Evolutionary conservation across 2,329 filamentous ascomycete genomes (phyloP).

Genomic region (Cladosporium sp.): DNA sequence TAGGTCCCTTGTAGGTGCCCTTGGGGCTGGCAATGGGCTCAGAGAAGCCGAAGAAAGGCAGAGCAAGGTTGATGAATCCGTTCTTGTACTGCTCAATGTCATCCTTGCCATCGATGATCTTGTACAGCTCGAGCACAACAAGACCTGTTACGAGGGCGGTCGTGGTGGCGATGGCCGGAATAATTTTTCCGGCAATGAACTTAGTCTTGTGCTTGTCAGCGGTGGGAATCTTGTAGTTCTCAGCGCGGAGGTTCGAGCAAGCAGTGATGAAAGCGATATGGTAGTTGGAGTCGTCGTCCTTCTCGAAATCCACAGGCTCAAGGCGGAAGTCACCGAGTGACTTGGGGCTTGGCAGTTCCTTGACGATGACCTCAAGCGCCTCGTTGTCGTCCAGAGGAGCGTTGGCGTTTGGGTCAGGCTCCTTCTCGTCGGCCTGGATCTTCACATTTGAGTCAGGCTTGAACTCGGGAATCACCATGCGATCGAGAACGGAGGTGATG

Average conservation of each 20-base stretch:
- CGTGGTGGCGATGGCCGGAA: slow-evolving; percentile 95
- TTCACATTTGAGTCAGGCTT: slow-evolving; percentile 86
- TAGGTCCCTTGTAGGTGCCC: slow-evolving; percentile 79
- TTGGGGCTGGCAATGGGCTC: slow-evolving; percentile 94
- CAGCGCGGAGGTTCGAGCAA: slow-evolving; percentile 90
- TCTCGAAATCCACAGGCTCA: slow-evolving; percentile 93
- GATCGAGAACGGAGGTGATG: slow-evolving; percentile 78
- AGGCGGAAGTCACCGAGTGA: slow-evolving; percentile 85
- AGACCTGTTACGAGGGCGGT: slow-evolving; percentile 94
- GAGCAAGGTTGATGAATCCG: slow-evolving; percentile 91
- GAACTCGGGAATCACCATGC: slow-evolving; percentile 96
- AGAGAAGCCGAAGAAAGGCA: slow-evolving; percentile 98
- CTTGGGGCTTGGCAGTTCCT: slow-evolving; percentile 75
- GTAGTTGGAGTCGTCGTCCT: slow-evolving; percentile 96
- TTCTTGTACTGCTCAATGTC: slow-evolving; percentile 99
- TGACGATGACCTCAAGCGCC: slow-evolving; percentile 73
- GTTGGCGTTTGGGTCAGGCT: slow-evolving; percentile 84
- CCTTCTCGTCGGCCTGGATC: slow-evolving; percentile 94
- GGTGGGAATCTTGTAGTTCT: slow-evolving; percentile 95
- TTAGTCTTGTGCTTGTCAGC: slow-evolving; percentile 98
- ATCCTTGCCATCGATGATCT: slow-evolving; percentile 93
- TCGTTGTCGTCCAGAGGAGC: slow-evolving; percentile 64
- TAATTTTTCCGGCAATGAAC: slow-evolving; percentile 99
- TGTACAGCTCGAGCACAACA: slow-evolving; percentile 90
- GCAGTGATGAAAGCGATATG: slow-evolving; percentile 99